A percentile compares a stretch with the other conserved stretches of the same genome.
Conservation (phyloP, 495 filamentous ascomycete genomes). For the Lepraria neglecta region DNA sequence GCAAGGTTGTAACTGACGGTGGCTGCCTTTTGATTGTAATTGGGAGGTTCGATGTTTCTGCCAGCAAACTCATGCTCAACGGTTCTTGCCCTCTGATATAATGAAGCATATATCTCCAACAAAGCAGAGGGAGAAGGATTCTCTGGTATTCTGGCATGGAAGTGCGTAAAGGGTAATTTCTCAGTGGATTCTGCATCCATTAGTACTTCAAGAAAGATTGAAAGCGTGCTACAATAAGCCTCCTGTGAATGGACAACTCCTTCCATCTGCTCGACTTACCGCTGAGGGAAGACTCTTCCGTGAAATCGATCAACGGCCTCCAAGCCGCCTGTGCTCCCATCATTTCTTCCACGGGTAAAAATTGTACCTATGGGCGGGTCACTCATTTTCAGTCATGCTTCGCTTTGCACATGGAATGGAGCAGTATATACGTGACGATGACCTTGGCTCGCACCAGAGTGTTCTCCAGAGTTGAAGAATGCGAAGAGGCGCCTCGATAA, state of each 20-base stretch:
- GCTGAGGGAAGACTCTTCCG: slow-evolving; percentile 22
- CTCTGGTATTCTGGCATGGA: slow-evolving; percentile 39
- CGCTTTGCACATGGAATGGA: neutral
- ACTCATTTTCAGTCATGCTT: neutral
- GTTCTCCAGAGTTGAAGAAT: slow-evolving; percentile 76
- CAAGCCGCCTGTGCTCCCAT: slow-evolving; percentile 50
- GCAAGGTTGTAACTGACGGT: slow-evolving; percentile 73
- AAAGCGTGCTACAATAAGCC: too few species aligned
- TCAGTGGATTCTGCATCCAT: slow-evolving; percentile 28
- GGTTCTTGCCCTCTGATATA: neutral
- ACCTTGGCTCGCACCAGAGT: slow-evolving; percentile 73
- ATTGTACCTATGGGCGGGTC: slow-evolving; percentile 45
- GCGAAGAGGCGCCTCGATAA: slow-evolving; percentile 49
- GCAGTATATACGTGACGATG: slow-evolving; percentile 54
- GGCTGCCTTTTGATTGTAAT: slow-evolving; percentile 40
- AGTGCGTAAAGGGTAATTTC: slow-evolving; percentile 48
- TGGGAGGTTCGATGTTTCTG: neutral
- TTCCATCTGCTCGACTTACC: slow-evolving; percentile 17
- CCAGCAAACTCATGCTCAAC: neutral
- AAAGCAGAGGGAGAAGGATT: slow-evolving; percentile 39
- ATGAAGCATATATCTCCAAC: slow-evolving; percentile 40
- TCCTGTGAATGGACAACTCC: neutral
- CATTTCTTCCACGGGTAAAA: slow-evolving; percentile 56
- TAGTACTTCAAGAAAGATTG: slow-evolving; percentile 1
- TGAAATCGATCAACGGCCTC: slow-evolving; percentile 51